Evolutionary conservation across 495 filamentous ascomycete genomes (phyloP).

Genomic region (Entonaema liquescens): DNA sequence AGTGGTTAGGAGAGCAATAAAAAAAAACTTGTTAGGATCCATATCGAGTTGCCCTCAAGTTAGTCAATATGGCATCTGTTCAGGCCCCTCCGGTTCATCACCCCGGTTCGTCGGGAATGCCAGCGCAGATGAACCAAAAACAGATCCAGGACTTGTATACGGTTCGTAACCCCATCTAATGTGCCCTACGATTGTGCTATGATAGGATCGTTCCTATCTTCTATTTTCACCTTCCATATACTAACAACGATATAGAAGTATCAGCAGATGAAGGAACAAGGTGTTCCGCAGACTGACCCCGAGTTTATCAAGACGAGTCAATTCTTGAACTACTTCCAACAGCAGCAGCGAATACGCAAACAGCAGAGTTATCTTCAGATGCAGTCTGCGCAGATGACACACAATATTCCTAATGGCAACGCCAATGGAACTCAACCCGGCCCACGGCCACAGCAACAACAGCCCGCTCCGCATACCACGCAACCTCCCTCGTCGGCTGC

Average conservation of each 20-base stretch:
- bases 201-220: neutral
- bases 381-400: constrained; percentile 48
- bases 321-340: constrained; percentile 71
- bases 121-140: constrained; percentile 65
- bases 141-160: constrained; percentile 68
- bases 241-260: constrained; percentile 69
- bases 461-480: constrained; percentile 41
- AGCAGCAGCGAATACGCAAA: constrained; percentile 63
- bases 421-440: constrained; percentile 55
- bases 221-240: constrained; percentile 15
- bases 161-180: constrained; percentile 53
- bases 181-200: neutral
- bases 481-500: constrained; percentile 45
- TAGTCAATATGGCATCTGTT: constrained; percentile 75
- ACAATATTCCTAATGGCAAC: constrained; percentile 55
- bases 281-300: constrained; percentile 77
- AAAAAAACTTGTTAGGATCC: constrained; percentile 23
- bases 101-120: constrained; percentile 60
- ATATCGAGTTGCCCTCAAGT: constrained; percentile 18
- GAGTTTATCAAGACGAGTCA: constrained; percentile 79
- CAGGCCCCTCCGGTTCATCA: constrained; percentile 73
- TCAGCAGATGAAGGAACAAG: constrained; percentile 79
- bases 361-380: constrained; percentile 54
- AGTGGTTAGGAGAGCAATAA: constrained; percentile 23
- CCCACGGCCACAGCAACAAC: constrained; percentile 50